These are phyloP conservation scores for Solanum acaule DNA, from an alignment of 257 asterid genomes.

Conservation along the genomic window DNA sequence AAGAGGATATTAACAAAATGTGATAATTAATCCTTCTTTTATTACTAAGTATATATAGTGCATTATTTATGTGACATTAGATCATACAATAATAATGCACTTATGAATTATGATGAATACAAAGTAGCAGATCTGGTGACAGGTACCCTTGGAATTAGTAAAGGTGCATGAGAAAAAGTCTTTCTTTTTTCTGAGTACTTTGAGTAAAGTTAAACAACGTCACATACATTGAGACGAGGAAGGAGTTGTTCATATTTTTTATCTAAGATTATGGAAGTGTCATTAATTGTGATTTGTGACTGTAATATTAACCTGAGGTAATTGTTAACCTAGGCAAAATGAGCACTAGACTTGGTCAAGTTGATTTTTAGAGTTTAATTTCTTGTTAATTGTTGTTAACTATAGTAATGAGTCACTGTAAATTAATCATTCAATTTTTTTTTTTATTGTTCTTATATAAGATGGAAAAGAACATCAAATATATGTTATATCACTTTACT, in stretches of 20 bases:
- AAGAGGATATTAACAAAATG: not conserved
- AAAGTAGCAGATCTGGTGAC: not conserved
- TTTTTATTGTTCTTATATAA: not conserved
- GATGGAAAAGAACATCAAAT: too few species aligned
- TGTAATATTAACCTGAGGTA: not conserved
- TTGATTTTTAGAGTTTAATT: not conserved
- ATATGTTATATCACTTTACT: too few species aligned
- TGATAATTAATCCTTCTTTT: not conserved
- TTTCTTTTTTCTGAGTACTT: not conserved
- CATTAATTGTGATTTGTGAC: not conserved
- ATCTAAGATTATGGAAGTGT: not conserved
- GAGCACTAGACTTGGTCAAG: not conserved
- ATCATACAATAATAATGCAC: not conserved
- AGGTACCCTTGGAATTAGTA: not conserved
- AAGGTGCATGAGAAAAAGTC: not conserved
- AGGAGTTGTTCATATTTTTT: not conserved
- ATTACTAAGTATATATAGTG: not conserved
- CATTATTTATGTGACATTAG: not conserved
- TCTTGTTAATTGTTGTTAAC: not conserved
- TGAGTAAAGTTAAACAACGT: not conserved
- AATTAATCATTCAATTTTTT: not conserved
- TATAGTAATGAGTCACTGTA: not conserved
- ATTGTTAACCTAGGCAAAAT: not conserved
- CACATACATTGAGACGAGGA: not conserved
- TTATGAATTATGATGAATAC: not conserved